These are phyloP conservation scores for Ceratocystis ficicola DNA, from an alignment of 2,329 filamentous ascomycete species.

Conservation along the genomic window DNA sequence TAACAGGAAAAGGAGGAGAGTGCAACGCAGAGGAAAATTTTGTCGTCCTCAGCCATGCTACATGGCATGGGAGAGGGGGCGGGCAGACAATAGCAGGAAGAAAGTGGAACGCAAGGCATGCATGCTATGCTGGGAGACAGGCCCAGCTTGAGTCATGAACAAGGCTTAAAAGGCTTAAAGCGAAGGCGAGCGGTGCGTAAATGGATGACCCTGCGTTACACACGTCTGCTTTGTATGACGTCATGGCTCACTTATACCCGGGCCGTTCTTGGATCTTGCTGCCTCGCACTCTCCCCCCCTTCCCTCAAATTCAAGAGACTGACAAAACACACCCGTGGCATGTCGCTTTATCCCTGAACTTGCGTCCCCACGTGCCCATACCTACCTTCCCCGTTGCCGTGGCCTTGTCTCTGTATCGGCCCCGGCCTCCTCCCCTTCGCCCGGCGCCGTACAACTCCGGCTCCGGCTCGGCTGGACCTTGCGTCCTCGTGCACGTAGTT, in stretches of 20 bases:
- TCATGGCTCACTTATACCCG: background rate
- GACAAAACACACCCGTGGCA: background rate
- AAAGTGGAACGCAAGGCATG: too few relatives aligned
- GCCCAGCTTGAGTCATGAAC: background rate
- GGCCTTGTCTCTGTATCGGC: background rate
- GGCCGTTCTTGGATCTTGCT: background rate
- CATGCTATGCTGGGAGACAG: too few relatives aligned
- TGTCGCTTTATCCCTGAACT: background rate
- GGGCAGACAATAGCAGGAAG: background rate
- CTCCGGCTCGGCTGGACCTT: slow-evolving; percentile 14
- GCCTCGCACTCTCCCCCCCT: background rate
- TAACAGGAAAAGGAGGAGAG: background rate
- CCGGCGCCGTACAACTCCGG: background rate
- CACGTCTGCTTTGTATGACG: background rate
- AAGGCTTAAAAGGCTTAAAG: too few relatives aligned
- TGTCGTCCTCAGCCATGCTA: background rate
- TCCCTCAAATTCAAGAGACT: background rate
- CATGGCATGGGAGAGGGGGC: too few relatives aligned
- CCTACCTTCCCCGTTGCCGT: background rate
- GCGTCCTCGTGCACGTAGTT: slow-evolving; percentile 41
- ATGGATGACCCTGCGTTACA: background rate
- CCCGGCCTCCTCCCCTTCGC: background rate
- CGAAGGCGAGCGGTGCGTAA: background rate
- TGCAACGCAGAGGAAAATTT: slow-evolving; percentile 1
- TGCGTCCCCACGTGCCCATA: background rate